A percentile compares a stretch with the other conserved stretches of the same genome.
These are phyloP conservation scores for Papiliotrema laurentii DNA, from an alignment of 1,284 basidiomycete species.

Conservation along the genomic window DNA sequence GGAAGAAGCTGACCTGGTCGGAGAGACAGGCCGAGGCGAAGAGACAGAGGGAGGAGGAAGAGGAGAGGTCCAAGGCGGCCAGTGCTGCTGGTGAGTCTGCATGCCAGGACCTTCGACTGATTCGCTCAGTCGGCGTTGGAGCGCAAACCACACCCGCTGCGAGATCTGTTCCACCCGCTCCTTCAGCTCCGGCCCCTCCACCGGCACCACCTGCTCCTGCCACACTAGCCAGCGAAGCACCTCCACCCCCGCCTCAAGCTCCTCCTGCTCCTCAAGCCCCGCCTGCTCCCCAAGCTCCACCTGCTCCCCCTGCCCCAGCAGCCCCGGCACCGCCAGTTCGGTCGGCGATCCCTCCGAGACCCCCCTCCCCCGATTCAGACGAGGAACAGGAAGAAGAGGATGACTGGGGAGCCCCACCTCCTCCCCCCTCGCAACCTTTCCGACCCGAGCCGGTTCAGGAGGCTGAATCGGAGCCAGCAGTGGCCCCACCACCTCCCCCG, in stretches of 20 bases:
- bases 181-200: slow-evolving; percentile 13
- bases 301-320: slow-evolving; percentile 13
- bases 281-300: slow-evolving; percentile 27
- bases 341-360: slow-evolving; percentile 24
- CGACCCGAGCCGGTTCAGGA: slow-evolving; percentile 20
- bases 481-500: slow-evolving; percentile 38
- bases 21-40: slow-evolving; percentile 83
- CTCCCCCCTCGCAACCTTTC: slow-evolving; percentile 21
- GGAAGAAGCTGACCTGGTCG: slow-evolving; percentile 82
- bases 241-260: slow-evolving; percentile 29
- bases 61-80: slow-evolving; percentile 60
- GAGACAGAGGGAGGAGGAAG: slow-evolving; percentile 76
- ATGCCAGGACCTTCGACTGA: neutral
- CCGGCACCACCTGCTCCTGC: slow-evolving; percentile 40
- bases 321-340: slow-evolving; percentile 3
- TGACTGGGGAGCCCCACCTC: slow-evolving; percentile 38
- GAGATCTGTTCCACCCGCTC: slow-evolving; percentile 14
- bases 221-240: slow-evolving; percentile 32
- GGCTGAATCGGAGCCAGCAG: slow-evolving; percentile 21
- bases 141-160: slow-evolving; percentile 11
- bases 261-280: slow-evolving; percentile 21
- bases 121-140: slow-evolving; percentile 4
- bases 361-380: slow-evolving; percentile 42
- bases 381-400: slow-evolving; percentile 38
- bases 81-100: slow-evolving; percentile 44